A percentile compares a stretch with the other conserved stretches of the same genome.
Conservation (phyloP, 2,329 filamentous ascomycete genomes). For the Bipolaris bicolor region DNA sequence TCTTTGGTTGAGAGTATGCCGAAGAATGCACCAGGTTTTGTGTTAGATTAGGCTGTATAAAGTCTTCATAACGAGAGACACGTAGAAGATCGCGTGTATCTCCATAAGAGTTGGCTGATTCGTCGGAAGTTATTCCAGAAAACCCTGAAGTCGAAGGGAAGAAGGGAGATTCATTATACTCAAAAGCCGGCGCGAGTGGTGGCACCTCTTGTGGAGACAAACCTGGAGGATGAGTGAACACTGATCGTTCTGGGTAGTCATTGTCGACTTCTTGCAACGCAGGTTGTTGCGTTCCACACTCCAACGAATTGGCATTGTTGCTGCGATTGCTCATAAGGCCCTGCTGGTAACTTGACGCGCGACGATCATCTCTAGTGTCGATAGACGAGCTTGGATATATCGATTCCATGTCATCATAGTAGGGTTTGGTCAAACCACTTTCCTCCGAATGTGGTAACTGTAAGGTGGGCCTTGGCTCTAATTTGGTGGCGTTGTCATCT, state of each 20-base stretch:
- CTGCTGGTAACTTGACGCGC: conserved; percentile 28
- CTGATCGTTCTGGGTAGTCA: conserved; percentile 9
- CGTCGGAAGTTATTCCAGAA: conserved; percentile 34
- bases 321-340: conserved; percentile 25
- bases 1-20: conserved; percentile 30
- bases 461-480: conserved; percentile 20
- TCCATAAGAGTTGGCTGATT: conserved; percentile 44
- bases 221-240: conserved; percentile 23
- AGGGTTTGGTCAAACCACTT: conserved; percentile 21
- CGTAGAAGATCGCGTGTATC: conserved; percentile 43
- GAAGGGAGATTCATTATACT: conserved; percentile 22
- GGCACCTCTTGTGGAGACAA: conserved; percentile 31
- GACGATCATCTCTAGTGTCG: conserved; percentile 36
- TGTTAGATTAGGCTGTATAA: neutral
- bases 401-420: conserved; percentile 41
- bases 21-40: conserved; percentile 29
- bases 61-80: conserved; percentile 22
- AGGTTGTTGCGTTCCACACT: neutral
- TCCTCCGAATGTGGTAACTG: conserved; percentile 19
- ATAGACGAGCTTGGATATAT: conserved; percentile 41
- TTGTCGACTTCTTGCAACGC: neutral
- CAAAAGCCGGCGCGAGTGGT: conserved; percentile 38
- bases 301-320: conserved; percentile 32
- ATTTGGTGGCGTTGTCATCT: conserved; percentile 31
- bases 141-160: conserved; percentile 12